Conservation (phyloP, 352 stramenopile genomes). For the Globisporangium abappressorium region DNA sequence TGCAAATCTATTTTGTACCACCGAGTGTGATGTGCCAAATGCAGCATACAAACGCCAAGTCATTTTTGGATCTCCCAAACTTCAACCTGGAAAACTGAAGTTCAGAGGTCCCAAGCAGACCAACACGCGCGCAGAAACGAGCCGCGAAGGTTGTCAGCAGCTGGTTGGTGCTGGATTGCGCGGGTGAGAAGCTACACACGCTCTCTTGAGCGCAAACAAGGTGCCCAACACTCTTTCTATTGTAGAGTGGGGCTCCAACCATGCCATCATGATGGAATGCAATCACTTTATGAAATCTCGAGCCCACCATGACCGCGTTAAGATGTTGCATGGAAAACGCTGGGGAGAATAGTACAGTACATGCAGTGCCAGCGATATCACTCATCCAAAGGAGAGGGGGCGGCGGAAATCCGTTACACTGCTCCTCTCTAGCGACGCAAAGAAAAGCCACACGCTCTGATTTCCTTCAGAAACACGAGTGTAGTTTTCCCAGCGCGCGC, state of each 20-base stretch:
- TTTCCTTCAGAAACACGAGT: constrained; percentile 14
- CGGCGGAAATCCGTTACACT: neutral
- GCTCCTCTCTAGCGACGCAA: neutral
- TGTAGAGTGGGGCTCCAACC: too few relatives aligned
- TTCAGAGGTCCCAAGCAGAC: neutral
- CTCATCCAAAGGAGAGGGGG: too few relatives aligned
- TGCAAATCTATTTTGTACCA: neutral
- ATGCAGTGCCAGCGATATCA: neutral
- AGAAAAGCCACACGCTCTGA: neutral
- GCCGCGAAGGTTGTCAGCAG: neutral
- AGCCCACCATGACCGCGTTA: too few relatives aligned
- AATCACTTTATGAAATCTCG: too few relatives aligned
- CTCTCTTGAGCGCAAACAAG: neutral
- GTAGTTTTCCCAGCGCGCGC: neutral
- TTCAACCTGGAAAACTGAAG: neutral
- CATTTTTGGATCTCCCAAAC: neutral
- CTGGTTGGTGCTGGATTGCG: neutral
- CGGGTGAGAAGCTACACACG: neutral
- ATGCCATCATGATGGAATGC: too few relatives aligned
- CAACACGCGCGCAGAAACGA: neutral
- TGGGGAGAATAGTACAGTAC: too few relatives aligned
- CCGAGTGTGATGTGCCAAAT: neutral
- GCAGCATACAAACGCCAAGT: neutral
- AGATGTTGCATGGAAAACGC: too few relatives aligned
- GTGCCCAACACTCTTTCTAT: too few relatives aligned